phyloP scores from a whole-genome alignment of 2,329 filamentous ascomycete genomes.

The Diplodia intermedia region DNA sequence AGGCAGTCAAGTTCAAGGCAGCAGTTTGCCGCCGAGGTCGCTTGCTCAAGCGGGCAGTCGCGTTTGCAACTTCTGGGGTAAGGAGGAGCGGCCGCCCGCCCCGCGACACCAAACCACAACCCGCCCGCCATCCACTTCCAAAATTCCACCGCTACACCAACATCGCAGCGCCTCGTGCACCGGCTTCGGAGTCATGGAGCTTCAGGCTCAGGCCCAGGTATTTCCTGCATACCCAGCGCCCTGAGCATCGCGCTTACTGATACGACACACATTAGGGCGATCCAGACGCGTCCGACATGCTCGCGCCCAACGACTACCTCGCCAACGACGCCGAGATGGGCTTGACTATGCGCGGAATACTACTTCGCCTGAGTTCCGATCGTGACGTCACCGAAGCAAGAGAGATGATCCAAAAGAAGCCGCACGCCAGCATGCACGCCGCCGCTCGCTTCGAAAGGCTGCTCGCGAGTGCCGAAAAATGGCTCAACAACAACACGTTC shows the following conservation, averaged over 20 bases:
- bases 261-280: neutral
- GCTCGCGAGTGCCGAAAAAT: neutral
- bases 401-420: neutral
- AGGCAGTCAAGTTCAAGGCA: rapidly evolving
- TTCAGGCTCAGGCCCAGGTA: neutral
- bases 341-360: neutral
- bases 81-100: neutral
- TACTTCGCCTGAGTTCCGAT: neutral
- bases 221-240: neutral
- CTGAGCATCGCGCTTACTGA: neutral
- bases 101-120: neutral
- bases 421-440: neutral
- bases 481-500: neutral
- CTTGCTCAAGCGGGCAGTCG: neutral
- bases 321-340: neutral
- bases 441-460: neutral
- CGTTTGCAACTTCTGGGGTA: neutral
- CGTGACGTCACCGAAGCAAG: neutral
- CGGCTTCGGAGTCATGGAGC: neutral
- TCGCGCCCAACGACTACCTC: neutral
- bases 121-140: neutral
- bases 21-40: neutral
- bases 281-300: neutral
- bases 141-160: neutral
- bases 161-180: neutral